phyloP scores from a whole-genome alignment of 1,284 basidiomycete genomes.

The Trametes polyzona region DNA sequence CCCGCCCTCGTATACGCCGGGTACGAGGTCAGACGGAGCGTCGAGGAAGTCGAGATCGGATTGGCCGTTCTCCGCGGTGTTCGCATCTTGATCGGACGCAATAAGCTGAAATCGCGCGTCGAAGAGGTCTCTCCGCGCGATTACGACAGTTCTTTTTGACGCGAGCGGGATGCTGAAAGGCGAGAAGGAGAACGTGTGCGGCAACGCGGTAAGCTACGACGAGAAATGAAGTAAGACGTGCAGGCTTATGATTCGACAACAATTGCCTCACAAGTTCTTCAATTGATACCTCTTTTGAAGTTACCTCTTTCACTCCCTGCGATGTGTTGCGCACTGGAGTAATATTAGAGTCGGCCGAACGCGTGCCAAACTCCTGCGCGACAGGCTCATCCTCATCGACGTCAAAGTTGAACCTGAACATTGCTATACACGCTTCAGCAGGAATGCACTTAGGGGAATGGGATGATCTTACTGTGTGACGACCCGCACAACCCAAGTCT shows the following conservation, averaged over 20 bases:
- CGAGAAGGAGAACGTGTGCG: conserved; percentile 64
- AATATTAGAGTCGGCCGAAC: neutral
- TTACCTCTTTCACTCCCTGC: conserved; percentile 11
- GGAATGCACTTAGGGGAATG: too few species aligned
- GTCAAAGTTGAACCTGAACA: conserved; percentile 65
- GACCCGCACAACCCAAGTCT: too few species aligned
- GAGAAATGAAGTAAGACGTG: conserved; percentile 14
- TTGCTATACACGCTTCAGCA: too few species aligned
- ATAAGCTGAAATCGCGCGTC: conserved; percentile 94
- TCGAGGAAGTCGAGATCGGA: conserved; percentile 50
- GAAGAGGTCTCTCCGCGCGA: conserved; percentile 86
- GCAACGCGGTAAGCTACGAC: conserved; percentile 57
- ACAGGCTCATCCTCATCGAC: conserved; percentile 43
- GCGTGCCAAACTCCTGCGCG: neutral
- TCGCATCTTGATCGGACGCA: conserved; percentile 41
- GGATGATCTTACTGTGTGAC: too few species aligned
- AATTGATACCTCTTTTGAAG: conserved; percentile 39
- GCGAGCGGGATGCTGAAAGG: conserved; percentile 49
- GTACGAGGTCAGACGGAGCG: conserved; percentile 81
- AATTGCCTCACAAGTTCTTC: conserved; percentile 39
- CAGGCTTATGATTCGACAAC: neutral
- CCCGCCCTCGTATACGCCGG: conserved; percentile 94
- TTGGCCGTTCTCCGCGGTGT: conserved; percentile 27
- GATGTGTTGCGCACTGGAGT: neutral
- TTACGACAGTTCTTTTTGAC: conserved; percentile 39